Evolutionary conservation across 768 basidiomycete species (phyloP).

Genomic region (Tricholoma bakamatsutake): DNA sequence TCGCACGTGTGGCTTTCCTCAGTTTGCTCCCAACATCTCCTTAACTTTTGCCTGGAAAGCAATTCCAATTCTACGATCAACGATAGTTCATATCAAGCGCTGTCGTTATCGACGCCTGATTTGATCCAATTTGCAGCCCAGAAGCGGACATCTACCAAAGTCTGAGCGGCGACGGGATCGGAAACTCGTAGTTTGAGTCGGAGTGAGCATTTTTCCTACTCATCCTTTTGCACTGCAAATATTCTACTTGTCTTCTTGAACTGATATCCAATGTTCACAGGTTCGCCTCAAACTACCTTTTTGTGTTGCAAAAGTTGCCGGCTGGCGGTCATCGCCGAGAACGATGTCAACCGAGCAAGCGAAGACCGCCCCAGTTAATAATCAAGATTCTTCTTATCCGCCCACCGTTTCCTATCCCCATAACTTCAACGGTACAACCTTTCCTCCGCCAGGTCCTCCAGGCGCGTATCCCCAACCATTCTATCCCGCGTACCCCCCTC

Average conservation of each 20-base stretch:
- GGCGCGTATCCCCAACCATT: constrained; percentile 33
- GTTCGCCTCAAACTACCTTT: neutral
- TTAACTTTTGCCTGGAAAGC: neutral
- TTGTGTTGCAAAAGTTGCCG: neutral
- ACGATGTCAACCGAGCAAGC: constrained; percentile 30
- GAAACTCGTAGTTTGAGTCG: constrained; percentile 36
- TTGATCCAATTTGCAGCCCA: constrained; percentile 1
- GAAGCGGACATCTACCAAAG: constrained; percentile 21
- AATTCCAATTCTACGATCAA: neutral
- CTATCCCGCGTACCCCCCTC: constrained; percentile 37
- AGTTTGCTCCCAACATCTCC: constrained; percentile 1
- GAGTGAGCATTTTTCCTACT: constrained; percentile 37
- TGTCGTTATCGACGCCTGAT: neutral
- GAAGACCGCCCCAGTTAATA: constrained; percentile 22
- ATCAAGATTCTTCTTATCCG: constrained; percentile 27
- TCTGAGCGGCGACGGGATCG: constrained; percentile 37
- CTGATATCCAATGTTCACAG: neutral
- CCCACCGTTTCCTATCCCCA: constrained; percentile 27
- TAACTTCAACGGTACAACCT: constrained; percentile 26
- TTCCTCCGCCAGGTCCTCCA: constrained; percentile 22
- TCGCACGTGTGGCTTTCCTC: constrained; percentile 18
- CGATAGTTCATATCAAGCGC: neutral
- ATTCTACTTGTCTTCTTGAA: constrained; percentile 1
- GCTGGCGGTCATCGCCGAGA: neutral
- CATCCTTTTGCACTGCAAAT: constrained; percentile 12